phyloP scores from a whole-genome alignment of 2,329 filamentous ascomycete genomes.

The Cordyceps cicadae region DNA sequence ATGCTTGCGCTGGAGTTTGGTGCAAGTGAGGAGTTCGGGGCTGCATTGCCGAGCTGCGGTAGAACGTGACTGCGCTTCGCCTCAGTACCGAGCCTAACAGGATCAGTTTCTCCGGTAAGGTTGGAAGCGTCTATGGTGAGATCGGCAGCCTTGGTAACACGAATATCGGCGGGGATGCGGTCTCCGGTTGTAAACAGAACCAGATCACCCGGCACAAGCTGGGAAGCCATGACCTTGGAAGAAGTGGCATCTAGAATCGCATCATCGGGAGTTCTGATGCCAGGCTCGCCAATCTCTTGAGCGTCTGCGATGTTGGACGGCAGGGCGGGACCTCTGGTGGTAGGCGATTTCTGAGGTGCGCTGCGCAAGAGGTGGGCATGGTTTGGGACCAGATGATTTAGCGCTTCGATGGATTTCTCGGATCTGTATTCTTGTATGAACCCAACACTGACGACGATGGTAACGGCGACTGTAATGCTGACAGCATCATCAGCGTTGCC shows the following conservation, averaged over 20 bases:
- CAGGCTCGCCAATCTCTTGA: slow-evolving; percentile 33
- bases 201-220: slow-evolving; percentile 85
- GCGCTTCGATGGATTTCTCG: slow-evolving; percentile 91
- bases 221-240: slow-evolving; percentile 74
- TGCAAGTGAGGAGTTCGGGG: neutral
- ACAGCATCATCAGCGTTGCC: slow-evolving; percentile 92
- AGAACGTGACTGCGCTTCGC: slow-evolving; percentile 32
- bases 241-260: slow-evolving; percentile 64
- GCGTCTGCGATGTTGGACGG: slow-evolving; percentile 36
- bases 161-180: slow-evolving; percentile 90
- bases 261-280: slow-evolving; percentile 52
- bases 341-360: slow-evolving; percentile 28
- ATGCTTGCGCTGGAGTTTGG: slow-evolving; percentile 37
- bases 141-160: slow-evolving; percentile 83
- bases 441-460: slow-evolving; percentile 91
- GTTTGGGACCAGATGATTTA: slow-evolving; percentile 90
- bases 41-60: neutral
- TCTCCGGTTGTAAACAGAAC: slow-evolving; percentile 94
- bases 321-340: slow-evolving; percentile 36
- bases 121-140: slow-evolving; percentile 95
- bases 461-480: slow-evolving; percentile 92
- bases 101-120: slow-evolving; percentile 91
- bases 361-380: slow-evolving; percentile 87
- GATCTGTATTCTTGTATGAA: slow-evolving; percentile 97
- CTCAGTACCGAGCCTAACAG: slow-evolving; percentile 69